Evolutionary conservation across 2,329 filamentous ascomycete species (phyloP).

Genomic region (Ceratocystis eucalypticola): DNA sequence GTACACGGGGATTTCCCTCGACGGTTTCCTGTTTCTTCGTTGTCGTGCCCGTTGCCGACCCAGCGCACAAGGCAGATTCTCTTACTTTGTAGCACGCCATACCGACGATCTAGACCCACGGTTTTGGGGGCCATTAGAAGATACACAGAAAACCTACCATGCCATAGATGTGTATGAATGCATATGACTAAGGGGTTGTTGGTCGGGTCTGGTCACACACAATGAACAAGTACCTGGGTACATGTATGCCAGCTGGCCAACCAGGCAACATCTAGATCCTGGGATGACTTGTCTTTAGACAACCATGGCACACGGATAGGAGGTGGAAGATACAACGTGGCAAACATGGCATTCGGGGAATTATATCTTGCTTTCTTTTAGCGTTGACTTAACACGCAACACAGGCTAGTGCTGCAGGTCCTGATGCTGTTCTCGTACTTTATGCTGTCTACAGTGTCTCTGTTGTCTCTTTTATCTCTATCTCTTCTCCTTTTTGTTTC

Average conservation of each 20-base stretch:
- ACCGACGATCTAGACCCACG: background rate
- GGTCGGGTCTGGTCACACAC: no score
- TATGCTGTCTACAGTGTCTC: background rate
- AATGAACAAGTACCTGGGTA: background rate
- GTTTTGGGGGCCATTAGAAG: background rate
- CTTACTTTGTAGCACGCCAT: background rate
- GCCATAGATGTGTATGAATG: background rate
- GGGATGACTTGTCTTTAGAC: background rate
- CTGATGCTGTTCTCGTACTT: background rate
- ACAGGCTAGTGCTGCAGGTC: background rate
- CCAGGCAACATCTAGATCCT: background rate
- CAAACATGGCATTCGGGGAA: background rate
- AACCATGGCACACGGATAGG: background rate
- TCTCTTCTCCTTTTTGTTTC: background rate
- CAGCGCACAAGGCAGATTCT: background rate
- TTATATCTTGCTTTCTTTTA: background rate
- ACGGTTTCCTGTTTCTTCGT: background rate
- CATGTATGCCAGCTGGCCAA: conserved; percentile 1
- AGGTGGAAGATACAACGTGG: background rate
- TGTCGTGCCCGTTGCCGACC: background rate
- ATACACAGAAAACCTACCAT: background rate
- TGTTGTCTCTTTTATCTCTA: background rate
- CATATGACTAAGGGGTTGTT: background rate
- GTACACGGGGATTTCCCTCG: background rate
- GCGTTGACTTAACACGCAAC: background rate